Base-by-base conservation (phyloP, 2,329 filamentous ascomycete species). In the Fusarium sp. region DNA sequence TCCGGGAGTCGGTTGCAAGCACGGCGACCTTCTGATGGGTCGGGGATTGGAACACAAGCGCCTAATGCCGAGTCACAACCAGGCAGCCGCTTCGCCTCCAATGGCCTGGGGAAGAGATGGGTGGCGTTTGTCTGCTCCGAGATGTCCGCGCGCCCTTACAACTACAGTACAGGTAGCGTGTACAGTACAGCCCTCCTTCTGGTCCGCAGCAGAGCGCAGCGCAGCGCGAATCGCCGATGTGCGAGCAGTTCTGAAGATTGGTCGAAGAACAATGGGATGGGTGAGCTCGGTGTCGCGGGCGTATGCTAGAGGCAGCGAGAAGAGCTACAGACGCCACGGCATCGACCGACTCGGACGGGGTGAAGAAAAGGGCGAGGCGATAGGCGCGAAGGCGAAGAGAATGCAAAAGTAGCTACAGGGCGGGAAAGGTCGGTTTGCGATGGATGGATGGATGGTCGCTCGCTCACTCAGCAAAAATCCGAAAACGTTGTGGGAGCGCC, bases 121-220 rank as follows among this genome's bases (percentile, higher is more conserved):
- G 73, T 75, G 73, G 73, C 73, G 72, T 41, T 56, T 64, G 39
- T 64, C 54, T 65, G 57, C 48, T 71, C 72, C 69, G 69, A 75
- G 60, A 68, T 43, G 69, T 71, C 72, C 73, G 72, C 61, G 58
- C 39, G 69, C 45, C 66, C 57, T 73, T 61, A 33, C 63, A 70
- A 35, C 35, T 68, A 74, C 59, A 65, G 60, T 65, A 69, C 59
- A 69, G 58, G 29, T 37, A 24, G 35, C 63, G 27, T 20, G 22
- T n/a, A 63, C 68, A 50, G 62, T 11, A 63, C 65, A 50, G 63
- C 29, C 65, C 63, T 69, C 48, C 22, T 73, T 31, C 33, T 50
- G 22, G 48, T 56, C 48, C 48, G 27, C 48, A 48, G 41, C 41
- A 43, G 37, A 43, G 45, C 45, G 24, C 45, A 52, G 48, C 62